Conservation (phyloP, 805 yeast species). For the Starmerella stellata region DNA sequence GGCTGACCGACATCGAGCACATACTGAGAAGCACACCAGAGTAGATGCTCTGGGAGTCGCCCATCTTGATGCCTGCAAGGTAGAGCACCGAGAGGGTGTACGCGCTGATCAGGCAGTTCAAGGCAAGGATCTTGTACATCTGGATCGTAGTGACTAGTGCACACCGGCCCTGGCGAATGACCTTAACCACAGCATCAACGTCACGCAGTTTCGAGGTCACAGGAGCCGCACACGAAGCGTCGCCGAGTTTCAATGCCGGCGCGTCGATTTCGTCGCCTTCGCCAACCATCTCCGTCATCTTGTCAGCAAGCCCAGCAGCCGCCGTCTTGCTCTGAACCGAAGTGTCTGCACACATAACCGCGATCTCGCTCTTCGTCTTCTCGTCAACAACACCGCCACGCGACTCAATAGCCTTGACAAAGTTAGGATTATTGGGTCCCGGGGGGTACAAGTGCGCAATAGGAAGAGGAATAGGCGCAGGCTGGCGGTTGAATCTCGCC, state of each 20-base stretch:
- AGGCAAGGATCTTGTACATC: constrained; percentile 94
- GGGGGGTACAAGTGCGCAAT: constrained; percentile 96
- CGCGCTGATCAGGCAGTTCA: constrained; percentile 92
- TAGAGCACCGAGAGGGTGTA: constrained; percentile 85
- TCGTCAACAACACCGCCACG: constrained; percentile 68
- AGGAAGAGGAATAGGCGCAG: constrained; percentile 48
- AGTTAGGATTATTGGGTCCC: constrained; percentile 78
- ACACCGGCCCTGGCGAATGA: constrained; percentile 95
- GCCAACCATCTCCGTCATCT: constrained; percentile 40
- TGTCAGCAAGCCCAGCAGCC: constrained; percentile 40
- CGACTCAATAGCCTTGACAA: constrained; percentile 65
- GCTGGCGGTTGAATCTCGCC: constrained; percentile 43
- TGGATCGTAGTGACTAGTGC: constrained; percentile 94
- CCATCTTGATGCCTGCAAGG: constrained; percentile 93
- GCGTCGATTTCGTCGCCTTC: constrained; percentile 54
- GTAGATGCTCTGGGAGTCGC: constrained; percentile 94
- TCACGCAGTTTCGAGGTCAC: constrained; percentile 86
- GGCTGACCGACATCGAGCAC: constrained; percentile 86
- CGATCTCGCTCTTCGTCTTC: constrained; percentile 26
- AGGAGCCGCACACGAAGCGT: constrained; percentile 98
- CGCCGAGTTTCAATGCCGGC: constrained; percentile 86
- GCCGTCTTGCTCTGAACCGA: constrained; percentile 16
- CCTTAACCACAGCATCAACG: constrained; percentile 81
- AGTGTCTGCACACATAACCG: constrained; percentile 19
- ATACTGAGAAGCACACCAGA: constrained; percentile 85